Conservation (phyloP, 2,329 filamentous ascomycete species). For the Talaromyces sp. region DNA sequence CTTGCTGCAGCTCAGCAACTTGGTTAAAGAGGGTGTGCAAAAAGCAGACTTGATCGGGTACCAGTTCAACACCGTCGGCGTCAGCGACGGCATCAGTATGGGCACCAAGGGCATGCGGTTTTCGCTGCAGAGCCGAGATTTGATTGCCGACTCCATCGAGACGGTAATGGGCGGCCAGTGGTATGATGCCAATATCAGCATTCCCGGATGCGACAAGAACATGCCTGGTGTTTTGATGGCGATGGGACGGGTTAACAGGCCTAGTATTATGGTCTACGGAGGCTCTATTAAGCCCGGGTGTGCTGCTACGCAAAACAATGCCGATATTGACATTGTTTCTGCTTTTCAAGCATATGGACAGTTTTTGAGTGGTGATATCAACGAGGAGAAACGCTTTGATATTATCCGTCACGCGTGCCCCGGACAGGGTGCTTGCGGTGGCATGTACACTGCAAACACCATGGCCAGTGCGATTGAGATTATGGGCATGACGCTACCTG, state of each 20-base stretch:
- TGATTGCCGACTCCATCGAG: conserved; percentile 97
- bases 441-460: conserved; percentile 77
- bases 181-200: conserved; percentile 96
- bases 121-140: conserved; percentile 86
- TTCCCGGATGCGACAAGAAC: conserved; percentile 99
- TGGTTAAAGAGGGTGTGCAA: conserved; percentile 67
- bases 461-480: conserved; percentile 70
- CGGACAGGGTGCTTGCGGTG: conserved; percentile 75
- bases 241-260: conserved; percentile 91
- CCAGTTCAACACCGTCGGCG: conserved; percentile 98
- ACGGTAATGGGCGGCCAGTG: conserved; percentile 98
- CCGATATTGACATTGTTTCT: conserved; percentile 85
- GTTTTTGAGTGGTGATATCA: conserved; percentile 86
- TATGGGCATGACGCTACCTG: conserved; percentile 73
- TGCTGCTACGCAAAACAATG: conserved; percentile 65
- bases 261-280: conserved; percentile 95
- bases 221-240: conserved; percentile 92
- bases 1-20: conserved; percentile 77
- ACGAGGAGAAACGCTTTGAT: conserved; percentile 85
- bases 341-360: conserved; percentile 98
- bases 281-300: conserved; percentile 91
- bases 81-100: conserved; percentile 97
- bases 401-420: conserved; percentile 91
- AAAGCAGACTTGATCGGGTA: conserved; percentile 80
- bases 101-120: conserved; percentile 96